Percentiles rank a stretch among this genome's conserved stretches.
These are phyloP conservation scores for Venturia oleaginea DNA, from an alignment of 2,329 filamentous ascomycete species.

Conservation along the genomic window DNA sequence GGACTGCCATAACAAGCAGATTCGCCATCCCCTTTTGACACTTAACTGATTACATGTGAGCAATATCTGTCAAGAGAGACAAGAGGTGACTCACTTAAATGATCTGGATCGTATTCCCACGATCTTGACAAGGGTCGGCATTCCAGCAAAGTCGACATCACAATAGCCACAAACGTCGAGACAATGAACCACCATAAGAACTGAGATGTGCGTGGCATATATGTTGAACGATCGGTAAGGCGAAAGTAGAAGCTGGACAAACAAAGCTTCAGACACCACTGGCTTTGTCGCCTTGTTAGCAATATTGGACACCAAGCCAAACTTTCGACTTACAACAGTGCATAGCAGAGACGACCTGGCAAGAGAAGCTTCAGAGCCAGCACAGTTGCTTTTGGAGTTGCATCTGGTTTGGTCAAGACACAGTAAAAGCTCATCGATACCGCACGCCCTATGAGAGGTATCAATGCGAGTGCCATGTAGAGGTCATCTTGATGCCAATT, in stretches of 20 bases:
- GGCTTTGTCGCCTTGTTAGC: not conserved
- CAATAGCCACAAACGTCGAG: not conserved
- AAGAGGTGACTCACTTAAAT: not conserved
- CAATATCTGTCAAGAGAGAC: not conserved
- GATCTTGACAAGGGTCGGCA: not conserved
- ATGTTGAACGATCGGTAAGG: not conserved
- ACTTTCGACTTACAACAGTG: not conserved
- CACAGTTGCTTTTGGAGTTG: not conserved
- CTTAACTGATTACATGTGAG: not conserved
- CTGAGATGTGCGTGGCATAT: not conserved
- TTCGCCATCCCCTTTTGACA: not conserved
- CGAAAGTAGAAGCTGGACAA: not conserved
- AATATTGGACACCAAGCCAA: not conserved
- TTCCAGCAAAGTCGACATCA: not conserved
- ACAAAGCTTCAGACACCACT: slow-evolving; percentile 7
- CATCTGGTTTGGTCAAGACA: not conserved
- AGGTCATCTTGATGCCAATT: slow-evolving; percentile 7
- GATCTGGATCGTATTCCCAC: not conserved
- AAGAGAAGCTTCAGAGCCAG: not conserved
- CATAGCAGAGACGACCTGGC: not conserved
- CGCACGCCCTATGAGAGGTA: not conserved
- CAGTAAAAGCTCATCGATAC: not conserved
- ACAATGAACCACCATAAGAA: not conserved
- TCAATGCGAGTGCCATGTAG: not conserved
- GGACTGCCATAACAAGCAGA: not conserved